Evolutionary conservation across 305 asterid genomes (phyloP), one percentile per base, ranked within the genome.

Genomic region (Fraxinus velutina): DNA sequence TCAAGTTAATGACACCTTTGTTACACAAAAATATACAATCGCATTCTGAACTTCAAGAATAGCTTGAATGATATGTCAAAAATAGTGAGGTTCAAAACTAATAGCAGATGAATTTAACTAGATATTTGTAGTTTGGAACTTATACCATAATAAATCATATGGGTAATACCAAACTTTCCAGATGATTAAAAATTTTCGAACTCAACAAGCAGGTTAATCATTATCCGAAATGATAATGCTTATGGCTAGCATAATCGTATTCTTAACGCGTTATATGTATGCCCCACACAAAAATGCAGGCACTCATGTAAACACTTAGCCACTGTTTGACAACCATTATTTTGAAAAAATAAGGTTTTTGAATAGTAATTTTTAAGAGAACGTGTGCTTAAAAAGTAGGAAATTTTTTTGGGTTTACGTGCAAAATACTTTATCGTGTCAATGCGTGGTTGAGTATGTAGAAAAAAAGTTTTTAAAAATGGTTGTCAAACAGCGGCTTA

Each of bases 161-260:
- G 42, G 62, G 21, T 15, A 68, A 39, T 8, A 29, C 42, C 32
- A 76, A 72, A 30, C 77, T 6, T 62, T 24, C 66, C 27, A 52
- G 32, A 57, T 27, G 30, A 42, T 24, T 21, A 22, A 50, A 47
- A 34, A 70, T 47, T 52, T 12, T 27, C 10, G 27, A 73, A 55
- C 29, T 72, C 75, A 82, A 57, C 66, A 70, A 4, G 75, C 36
- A 70, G 34, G 78, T 42, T 50, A 39, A 39, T 39, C 47, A 39
- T 39, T 39, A 9, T 42, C 57, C 4, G 55, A 57, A 47, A 15
- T 0, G 32, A 73, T 32, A 62, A 8, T n/a, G 9, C 66, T 15
- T 6, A 9, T 9, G 2, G n/a, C 6, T 8, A 0, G 24, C 74
- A 10, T 68, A 68, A 68, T 29, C 19, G 29, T 68, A 24, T 29